Evolutionary conservation across 306 rosid genomes (phyloP).

Genomic region (Lathyrus oleraceus): DNA sequence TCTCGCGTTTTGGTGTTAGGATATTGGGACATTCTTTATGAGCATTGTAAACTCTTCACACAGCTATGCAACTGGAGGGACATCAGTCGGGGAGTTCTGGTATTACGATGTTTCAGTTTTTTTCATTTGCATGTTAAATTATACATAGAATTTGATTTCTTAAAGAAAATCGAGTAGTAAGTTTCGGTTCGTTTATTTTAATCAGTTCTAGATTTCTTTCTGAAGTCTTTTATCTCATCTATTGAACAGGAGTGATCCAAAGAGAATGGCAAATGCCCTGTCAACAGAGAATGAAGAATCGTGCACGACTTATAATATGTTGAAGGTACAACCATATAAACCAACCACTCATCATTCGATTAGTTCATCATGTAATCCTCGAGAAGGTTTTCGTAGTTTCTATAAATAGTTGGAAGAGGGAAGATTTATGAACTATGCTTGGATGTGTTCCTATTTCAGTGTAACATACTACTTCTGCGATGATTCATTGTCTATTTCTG

Average conservation of each 20-base stretch:
- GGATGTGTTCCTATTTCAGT: background rate
- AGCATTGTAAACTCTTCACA: conserved; percentile 81
- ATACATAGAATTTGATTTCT: conserved; percentile 27
- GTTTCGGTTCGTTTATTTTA: conserved; percentile 2
- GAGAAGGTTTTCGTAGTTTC: too few relatives aligned
- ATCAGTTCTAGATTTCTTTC: conserved; percentile 17
- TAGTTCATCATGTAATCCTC: background rate
- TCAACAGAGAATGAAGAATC: conserved; percentile 82
- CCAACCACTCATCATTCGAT: background rate
- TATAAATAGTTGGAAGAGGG: too few relatives aligned
- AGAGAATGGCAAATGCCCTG: conserved; percentile 58
- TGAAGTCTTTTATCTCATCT: conserved; percentile 18
- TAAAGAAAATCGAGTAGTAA: background rate
- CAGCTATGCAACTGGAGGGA: conserved; percentile 97
- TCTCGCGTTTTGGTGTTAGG: conserved; percentile 48
- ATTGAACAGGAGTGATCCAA: conserved; percentile 64
- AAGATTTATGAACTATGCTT: conserved; percentile 4
- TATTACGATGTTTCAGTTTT: conserved; percentile 42
- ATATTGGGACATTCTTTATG: conserved; percentile 80
- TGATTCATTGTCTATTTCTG: background rate
- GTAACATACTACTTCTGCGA: too few relatives aligned
- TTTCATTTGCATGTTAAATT: conserved; percentile 21
- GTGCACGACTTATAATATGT: conserved; percentile 90
- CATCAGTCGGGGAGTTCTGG: conserved; percentile 84
- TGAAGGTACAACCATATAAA: conserved; percentile 55